Conservation (phyloP, 768 basidiomycete genomes). For the Collybia sordida region DNA sequence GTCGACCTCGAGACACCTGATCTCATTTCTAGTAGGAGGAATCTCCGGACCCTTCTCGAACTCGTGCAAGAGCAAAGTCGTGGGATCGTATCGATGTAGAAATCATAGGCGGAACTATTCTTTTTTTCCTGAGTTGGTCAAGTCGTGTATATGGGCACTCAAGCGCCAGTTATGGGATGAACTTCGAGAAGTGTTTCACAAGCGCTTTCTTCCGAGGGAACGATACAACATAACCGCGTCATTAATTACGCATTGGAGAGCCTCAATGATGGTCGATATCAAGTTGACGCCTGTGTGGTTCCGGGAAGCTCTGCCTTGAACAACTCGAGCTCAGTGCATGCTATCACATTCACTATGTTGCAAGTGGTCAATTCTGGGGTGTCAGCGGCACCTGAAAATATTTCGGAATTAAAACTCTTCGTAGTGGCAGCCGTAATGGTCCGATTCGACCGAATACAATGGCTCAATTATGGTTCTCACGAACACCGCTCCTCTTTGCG, state of each 20-base stretch:
- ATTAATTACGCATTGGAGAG: conserved; percentile 17
- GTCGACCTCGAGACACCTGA: conserved; percentile 11
- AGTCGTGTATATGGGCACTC: conserved; percentile 4
- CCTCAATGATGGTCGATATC: conserved; percentile 28
- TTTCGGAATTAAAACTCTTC: conserved; percentile 20
- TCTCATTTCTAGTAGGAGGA: conserved; percentile 16
- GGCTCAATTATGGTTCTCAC: conserved; percentile 20
- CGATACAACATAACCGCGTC: conserved; percentile 15
- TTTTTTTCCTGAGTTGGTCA: conserved; percentile 19
- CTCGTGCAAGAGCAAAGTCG: conserved; percentile 6
- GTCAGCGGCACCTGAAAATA: conserved; percentile 9
- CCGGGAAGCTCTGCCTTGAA: neutral
- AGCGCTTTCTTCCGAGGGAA: conserved; percentile 8
- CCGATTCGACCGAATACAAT: conserved; percentile 4
- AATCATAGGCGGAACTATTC: conserved; percentile 11
- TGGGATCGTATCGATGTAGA: conserved; percentile 17
- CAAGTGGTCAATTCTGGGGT: conserved; percentile 7
- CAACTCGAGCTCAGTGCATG: neutral
- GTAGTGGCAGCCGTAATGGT: neutral
- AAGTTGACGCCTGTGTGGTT: conserved; percentile 25
- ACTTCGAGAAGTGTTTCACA: conserved; percentile 17
- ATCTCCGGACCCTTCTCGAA: conserved; percentile 15
- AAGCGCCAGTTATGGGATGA: conserved; percentile 9
- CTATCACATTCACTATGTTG: conserved; percentile 7
- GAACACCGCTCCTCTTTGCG: conserved; percentile 15